A percentile compares a stretch with the other conserved stretches of the same genome.
phyloP scores from a whole-genome alignment of 1,139 yeast genomes.

The Kluyveromyces sp. region DNA sequence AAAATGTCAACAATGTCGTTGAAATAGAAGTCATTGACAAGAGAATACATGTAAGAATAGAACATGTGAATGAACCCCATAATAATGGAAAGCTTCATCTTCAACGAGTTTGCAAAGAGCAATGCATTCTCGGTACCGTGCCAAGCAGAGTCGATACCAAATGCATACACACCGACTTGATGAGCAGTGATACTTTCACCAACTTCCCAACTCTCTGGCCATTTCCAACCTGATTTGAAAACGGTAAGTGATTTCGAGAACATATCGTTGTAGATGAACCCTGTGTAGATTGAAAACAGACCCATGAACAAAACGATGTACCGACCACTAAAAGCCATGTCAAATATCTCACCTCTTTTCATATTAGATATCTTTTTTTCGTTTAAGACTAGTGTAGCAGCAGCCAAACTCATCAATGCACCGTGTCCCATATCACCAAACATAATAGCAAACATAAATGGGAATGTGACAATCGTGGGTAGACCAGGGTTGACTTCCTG shows the following conservation, averaged over 20 bases:
- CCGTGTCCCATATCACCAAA: constrained; percentile 99
- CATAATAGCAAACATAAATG: constrained; percentile 98
- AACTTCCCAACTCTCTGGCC: constrained; percentile 66
- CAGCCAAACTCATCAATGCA: constrained; percentile 65
- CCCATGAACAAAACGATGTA: constrained; percentile 91
- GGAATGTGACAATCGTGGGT: constrained; percentile 91
- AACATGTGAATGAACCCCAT: constrained; percentile 97
- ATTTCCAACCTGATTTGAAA: constrained; percentile 84
- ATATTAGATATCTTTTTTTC: constrained; percentile 59
- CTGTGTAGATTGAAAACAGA: constrained; percentile 84
- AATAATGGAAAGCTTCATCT: constrained; percentile 89
- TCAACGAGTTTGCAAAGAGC: constrained; percentile 86
- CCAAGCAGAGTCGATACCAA: constrained; percentile 95
- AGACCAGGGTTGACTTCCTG: constrained; percentile 95
- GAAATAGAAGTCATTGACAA: constrained; percentile 72
- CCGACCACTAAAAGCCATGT: constrained; percentile 92
- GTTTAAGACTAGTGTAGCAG: constrained; percentile 58
- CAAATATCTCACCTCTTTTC: constrained; percentile 87
- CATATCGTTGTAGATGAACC: constrained; percentile 84
- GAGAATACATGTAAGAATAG: constrained; percentile 77
- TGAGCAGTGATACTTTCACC: constrained; percentile 60
- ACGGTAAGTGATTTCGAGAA: constrained; percentile 86
- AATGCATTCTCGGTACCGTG: constrained; percentile 92
- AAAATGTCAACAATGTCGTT: constrained; percentile 73
- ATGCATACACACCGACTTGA: constrained; percentile 60